These are phyloP conservation scores for Daldinia sp. DNA, from an alignment of 2,329 filamentous ascomycete genomes.

Conservation along the genomic window DNA sequence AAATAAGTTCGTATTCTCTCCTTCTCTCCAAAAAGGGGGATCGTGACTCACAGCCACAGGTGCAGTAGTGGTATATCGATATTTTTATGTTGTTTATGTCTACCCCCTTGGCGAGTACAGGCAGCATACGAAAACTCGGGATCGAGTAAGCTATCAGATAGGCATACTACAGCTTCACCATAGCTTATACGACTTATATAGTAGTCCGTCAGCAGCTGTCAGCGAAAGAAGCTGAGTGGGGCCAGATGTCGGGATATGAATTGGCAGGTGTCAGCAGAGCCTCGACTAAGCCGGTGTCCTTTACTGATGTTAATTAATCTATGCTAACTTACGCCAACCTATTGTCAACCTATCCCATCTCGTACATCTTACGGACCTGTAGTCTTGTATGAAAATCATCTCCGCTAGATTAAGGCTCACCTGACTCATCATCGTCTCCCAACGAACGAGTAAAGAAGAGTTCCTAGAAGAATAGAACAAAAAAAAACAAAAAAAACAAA, in stretches of 20 bases:
- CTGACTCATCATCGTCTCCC: slow-evolving; percentile 14
- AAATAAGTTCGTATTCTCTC: neutral
- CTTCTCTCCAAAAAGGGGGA: neutral
- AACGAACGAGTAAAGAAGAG: neutral
- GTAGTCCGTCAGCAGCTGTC: slow-evolving; percentile 23
- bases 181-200: slow-evolving; percentile 10
- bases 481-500: neutral
- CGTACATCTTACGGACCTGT: too few species aligned
- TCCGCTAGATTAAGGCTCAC: slow-evolving; percentile 3
- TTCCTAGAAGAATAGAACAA: neutral
- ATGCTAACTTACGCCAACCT: neutral
- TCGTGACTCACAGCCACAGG: slow-evolving; percentile 7
- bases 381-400: neutral
- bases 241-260: slow-evolving; percentile 28
- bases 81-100: neutral
- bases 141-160: neutral
- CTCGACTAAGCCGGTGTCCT: slow-evolving; percentile 6
- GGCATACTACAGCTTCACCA: too few species aligned
- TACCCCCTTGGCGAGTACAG: neutral
- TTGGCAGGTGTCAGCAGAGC: slow-evolving; percentile 24
- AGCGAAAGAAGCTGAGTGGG: slow-evolving; percentile 19
- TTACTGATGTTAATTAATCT: neutral
- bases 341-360: too few species aligned
- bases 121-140: neutral
- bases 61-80: neutral